phyloP scores from a whole-genome alignment of 352 stramenopile species.

The Phytophthora citrophthora region DNA sequence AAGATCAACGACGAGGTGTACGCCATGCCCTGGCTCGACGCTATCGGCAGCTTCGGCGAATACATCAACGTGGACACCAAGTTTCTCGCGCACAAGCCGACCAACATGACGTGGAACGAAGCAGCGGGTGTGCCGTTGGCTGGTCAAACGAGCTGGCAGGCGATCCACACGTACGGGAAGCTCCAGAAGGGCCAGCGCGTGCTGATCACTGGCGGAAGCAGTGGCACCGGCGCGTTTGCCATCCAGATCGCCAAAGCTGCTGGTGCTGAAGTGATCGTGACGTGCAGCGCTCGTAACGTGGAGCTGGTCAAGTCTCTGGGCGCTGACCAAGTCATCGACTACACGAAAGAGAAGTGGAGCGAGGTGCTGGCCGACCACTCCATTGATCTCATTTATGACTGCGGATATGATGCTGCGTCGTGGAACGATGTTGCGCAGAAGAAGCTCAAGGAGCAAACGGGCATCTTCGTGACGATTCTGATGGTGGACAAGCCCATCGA shows the following conservation, averaged over 20 bases:
- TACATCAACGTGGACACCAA: slow-evolving; percentile 30
- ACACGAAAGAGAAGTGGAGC: slow-evolving; percentile 53
- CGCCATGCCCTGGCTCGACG: slow-evolving; percentile 20
- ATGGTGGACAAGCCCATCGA: slow-evolving; percentile 49
- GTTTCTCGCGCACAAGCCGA: slow-evolving; percentile 35
- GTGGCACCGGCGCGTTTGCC: slow-evolving; percentile 56
- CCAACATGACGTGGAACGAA: slow-evolving; percentile 35
- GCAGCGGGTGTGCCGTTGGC: slow-evolving; percentile 37
- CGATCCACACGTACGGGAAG: slow-evolving; percentile 17
- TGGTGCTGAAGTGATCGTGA: slow-evolving; percentile 38
- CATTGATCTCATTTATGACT: slow-evolving; percentile 43
- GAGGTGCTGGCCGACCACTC: slow-evolving; percentile 36
- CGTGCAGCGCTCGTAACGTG: slow-evolving; percentile 46
- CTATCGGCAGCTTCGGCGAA: slow-evolving; percentile 28
- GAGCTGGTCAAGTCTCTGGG: slow-evolving; percentile 48
- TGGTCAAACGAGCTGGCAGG: slow-evolving; percentile 43
- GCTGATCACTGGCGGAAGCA: slow-evolving; percentile 54
- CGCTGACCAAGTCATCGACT: slow-evolving; percentile 57
- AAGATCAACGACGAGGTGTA: too few species aligned
- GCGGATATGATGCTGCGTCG: slow-evolving; percentile 10
- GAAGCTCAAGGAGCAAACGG: slow-evolving; percentile 40
- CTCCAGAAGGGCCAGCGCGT: slow-evolving; percentile 38
- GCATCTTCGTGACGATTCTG: slow-evolving; percentile 45
- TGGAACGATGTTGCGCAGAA: slow-evolving; percentile 45
- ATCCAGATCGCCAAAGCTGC: slow-evolving; percentile 62